Evolutionary conservation across 1,284 basidiomycete species (phyloP).

Genomic region (Cutaneotrichosporon curvatum): DNA sequence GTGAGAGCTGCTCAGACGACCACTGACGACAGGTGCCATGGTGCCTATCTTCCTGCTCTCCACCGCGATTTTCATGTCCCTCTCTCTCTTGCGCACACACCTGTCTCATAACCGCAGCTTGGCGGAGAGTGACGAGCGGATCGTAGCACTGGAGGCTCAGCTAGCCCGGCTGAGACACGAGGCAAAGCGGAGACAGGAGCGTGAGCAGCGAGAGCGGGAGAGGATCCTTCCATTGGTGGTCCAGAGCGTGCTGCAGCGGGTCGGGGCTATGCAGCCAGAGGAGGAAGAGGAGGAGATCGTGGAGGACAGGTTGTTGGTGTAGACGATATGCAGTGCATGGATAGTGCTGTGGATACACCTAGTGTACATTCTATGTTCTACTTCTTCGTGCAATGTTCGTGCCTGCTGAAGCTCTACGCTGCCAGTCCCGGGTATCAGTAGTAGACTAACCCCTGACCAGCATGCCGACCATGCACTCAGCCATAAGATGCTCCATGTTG

Average conservation of each 20-base stretch:
- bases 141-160: conserved; percentile 38
- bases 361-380: too few species aligned
- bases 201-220: conserved; percentile 37
- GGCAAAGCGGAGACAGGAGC: conserved; percentile 22
- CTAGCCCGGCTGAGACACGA: conserved; percentile 26
- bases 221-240: conserved; percentile 41
- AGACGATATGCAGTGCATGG: too few species aligned
- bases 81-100: conserved; percentile 35
- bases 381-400: too few species aligned
- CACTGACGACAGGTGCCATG: conserved; percentile 29
- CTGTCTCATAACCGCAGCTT: conserved; percentile 38
- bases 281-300: conserved; percentile 22
- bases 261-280: conserved; percentile 30
- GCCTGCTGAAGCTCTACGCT: neutral
- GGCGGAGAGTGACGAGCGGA: conserved; percentile 30
- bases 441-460: conserved; percentile 62
- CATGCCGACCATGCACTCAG: conserved; percentile 83
- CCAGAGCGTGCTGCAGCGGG: conserved; percentile 37
- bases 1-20: too few species aligned
- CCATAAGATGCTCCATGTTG: conserved; percentile 86
- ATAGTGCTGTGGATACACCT: too few species aligned
- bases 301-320: conserved; percentile 16
- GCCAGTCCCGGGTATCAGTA: too few species aligned
- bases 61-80: conserved; percentile 42
- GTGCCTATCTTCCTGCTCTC: conserved; percentile 43